Conservation (phyloP, 1,139 yeast species). For the Taphrina deformans region DNA sequence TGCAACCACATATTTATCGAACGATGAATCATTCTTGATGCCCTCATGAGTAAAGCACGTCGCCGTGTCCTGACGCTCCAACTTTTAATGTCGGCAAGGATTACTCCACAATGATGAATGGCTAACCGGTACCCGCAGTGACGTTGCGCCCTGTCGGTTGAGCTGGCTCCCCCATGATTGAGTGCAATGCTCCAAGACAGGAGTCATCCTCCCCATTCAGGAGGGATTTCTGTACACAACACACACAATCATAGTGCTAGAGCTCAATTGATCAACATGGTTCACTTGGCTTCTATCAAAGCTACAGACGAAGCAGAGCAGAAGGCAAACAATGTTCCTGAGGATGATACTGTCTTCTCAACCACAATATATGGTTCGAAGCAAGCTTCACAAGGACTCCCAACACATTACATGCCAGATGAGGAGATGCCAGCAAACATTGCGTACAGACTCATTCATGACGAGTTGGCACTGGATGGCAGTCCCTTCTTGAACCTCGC, state of each 20-base stretch:
- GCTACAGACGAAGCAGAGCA: conserved; percentile 13
- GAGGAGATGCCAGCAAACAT: conserved; percentile 57
- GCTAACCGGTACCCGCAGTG: neutral
- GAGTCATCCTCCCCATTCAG: too few species aligned
- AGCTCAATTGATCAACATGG: too few species aligned
- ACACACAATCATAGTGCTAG: too few species aligned
- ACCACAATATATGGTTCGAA: conserved; percentile 16
- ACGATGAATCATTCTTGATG: too few species aligned
- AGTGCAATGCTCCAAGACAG: too few species aligned
- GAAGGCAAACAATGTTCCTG: neutral
- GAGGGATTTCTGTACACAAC: too few species aligned
- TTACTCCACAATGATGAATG: neutral
- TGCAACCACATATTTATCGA: too few species aligned
- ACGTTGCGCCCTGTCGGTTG: neutral
- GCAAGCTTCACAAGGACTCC: conserved; percentile 15
- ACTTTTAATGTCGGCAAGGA: neutral
- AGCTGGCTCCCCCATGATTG: too few species aligned
- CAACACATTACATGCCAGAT: conserved; percentile 42
- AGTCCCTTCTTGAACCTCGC: conserved; percentile 81
- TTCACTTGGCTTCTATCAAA: neutral
- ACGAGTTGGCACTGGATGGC: conserved; percentile 83
- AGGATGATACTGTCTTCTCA: neutral
- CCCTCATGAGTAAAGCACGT: too few species aligned
- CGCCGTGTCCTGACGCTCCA: neutral
- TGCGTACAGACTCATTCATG: conserved; percentile 65